Evolutionary conservation across 495 filamentous ascomycete genomes (phyloP).

Genomic region (Umbilicaria muhlenbergii): DNA sequence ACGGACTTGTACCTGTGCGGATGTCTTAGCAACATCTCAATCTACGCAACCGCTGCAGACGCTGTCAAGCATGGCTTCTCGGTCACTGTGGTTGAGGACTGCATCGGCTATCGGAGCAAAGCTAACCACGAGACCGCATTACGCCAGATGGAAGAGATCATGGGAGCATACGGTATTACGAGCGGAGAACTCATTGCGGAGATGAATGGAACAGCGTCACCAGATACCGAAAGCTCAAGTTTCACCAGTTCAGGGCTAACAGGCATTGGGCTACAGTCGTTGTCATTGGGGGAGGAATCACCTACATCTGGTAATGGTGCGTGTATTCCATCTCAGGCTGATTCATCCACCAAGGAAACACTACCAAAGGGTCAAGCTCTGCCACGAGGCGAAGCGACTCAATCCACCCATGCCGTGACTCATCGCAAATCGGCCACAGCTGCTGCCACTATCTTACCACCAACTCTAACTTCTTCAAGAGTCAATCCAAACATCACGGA

Average conservation of each 20-base stretch:
- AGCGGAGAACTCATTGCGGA: slow-evolving; percentile 42
- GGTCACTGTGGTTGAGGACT: slow-evolving; percentile 78
- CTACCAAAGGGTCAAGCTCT: no score
- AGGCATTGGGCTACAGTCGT: slow-evolving; percentile 2
- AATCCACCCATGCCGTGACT: neutral
- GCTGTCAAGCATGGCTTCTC: slow-evolving; percentile 75
- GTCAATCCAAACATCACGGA: no score
- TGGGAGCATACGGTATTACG: slow-evolving; percentile 51
- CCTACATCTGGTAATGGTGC: no score
- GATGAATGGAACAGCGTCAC: slow-evolving; percentile 9
- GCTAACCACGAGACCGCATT: slow-evolving; percentile 61
- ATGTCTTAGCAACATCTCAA: slow-evolving; percentile 71
- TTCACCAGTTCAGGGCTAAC: neutral
- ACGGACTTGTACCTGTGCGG: slow-evolving; percentile 91
- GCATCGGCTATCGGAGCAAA: slow-evolving; percentile 66
- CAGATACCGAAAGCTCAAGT: slow-evolving; percentile 17
- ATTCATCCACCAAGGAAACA: no score
- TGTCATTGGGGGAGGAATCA: no score
- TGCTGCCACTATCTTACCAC: no score
- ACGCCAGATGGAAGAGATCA: slow-evolving; percentile 55
- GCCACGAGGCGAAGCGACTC: neutral
- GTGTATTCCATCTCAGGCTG: no score
- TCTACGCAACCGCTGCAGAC: slow-evolving; percentile 86
- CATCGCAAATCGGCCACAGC: neutral
- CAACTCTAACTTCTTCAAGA: no score